Base-by-base conservation (phyloP, 805 yeast genomes). In the Torulaspora microellipsoides region DNA sequence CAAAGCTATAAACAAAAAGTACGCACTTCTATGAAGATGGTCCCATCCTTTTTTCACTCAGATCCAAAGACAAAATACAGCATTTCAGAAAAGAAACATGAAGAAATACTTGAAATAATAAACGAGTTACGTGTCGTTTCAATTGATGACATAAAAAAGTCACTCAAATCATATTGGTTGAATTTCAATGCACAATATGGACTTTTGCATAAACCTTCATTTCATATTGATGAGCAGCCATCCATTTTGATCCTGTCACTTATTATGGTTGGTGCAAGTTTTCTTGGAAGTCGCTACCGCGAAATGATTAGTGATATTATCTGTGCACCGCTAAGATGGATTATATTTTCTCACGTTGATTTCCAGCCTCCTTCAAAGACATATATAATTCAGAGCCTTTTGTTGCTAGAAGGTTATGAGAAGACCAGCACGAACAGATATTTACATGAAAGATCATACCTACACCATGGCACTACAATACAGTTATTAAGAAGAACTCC, bases 381-480 rank as follows among this genome's bases (percentile, higher is more conserved):
- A 8, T 87, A 90, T 83, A 77, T 87, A 8, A 70, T 88, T 37
- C 96, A 88, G 61, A 72, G 86, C 52, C 69, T 87, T 48, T 62
- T 84, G 43, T 59, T 88, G 49, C 60, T 88, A n/a, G 95, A 87
- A 57, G 80, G 81, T 66, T 81, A 79, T 57, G 96, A 87, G 59
- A 85, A 87, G 65, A 75, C 83, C 47, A 80, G 83, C 52, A 70
- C 87, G 0, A 75, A 77, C 35, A 68, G 96, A 53, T 66, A 68
- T 32, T 63, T 85, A 54, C 96, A 87, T 59, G 96, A 87, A 64
- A 65, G 96, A 37, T 85, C 87, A 0, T 91, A 83, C 62, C 67
- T 88, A 15, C 95, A 88, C 59, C 96, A 87, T 61, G 95, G 93
- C 4, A 83, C 95, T 0, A 80, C 90, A 0, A 80, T 86, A 32